Base-by-base conservation (phyloP, 2,329 filamentous ascomycete species). In the Cadophora sp. region DNA sequence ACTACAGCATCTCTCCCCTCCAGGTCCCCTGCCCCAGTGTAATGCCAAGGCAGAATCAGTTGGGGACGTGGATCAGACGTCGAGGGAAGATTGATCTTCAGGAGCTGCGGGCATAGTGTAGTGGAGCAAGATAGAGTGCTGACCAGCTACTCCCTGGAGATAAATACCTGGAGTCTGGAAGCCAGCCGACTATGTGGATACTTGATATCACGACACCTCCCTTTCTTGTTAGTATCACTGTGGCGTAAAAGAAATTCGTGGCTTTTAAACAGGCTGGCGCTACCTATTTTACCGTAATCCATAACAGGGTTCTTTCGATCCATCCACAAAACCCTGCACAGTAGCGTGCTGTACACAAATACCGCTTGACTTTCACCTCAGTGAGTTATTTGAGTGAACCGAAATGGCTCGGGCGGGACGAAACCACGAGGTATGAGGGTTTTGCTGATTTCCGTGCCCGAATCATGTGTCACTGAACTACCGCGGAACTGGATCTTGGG, bases 281-380 rank as follows among this genome's bases (percentile, higher is more conserved):
- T 40, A 40, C 24, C 7, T 29, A n/a, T 46, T 61, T 43, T 48
- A 62, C 59, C 59, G 59, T 62, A 50, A 62, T 29, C 22, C 26
- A n/a, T n/a, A 9, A 16, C 22, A 46, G 1, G 26, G 34, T 16
- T 22, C 24, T 24, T 22, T 43, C 12, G 43, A 24, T 55, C 29
- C 24, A 29, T 22, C 50, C 24, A 16, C 50, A 11, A 19, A 4
- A 22, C 22, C n/a, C 19, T 48, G 4, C 1, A 22, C 19, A 6
- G 19, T 48, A 48, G 43, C 43, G 43, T 22, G 19, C 43, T 22
- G 43, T 22, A 22, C 43, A 48, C 43, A 22, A 48, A 22, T 48
- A 48, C 43, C 11, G n/a, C 43, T 5, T 48, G 4, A n/a, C 8
- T 48, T 22, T 8, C 7, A 48, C n/a, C 22, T 14, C 16, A 43